Base-by-base conservation (phyloP, 2,329 filamentous ascomycete genomes). In the Botrytis tulipae region DNA sequence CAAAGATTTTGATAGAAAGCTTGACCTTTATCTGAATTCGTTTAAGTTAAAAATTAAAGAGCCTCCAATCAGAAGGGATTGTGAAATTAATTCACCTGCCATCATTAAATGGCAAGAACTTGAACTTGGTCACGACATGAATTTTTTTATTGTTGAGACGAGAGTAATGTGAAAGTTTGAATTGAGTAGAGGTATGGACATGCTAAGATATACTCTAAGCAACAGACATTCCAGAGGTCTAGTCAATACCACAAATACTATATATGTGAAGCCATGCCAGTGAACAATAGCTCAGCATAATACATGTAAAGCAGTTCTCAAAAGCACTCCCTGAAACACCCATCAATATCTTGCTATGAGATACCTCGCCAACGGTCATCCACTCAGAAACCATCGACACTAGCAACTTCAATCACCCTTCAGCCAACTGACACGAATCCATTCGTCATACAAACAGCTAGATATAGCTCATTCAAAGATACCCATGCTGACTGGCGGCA, bases 151-250 rank as follows among this genome's bases (percentile, higher is more conserved):
- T 69, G 25, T 32, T 42, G 10, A 29, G n/a, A 29, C 29, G 18
- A 7, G 4, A 25, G 35, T 22, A 42, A 42, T 18, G 57, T 20
- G n/a, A 25, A 42, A 25, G 40, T 25, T 68, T 42, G 37, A 57
- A 69, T 69, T 69, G n/a, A 37, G 37, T 57, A 69, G 51, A 57
- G 66, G 29, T 59, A 32, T 57, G 32, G 66, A 44, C 48, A 42
- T 29, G 66, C 66, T 18, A 57, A 42, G 54, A n/a, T 57, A 32
- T 32, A 22, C 16, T 69, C n/a, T 25, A 20, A 25, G 16, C 48
- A 57, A 57, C 37, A 57, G 65, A 69, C 20, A 16, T 32, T n/a
- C 40, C n/a, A 59, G 29, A 22, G 18, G 37, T 40, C 37, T 16
- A 25, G 48, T 54, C 66, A 69, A 69, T 44, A 44, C 48, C 16